Conservation (phyloP, 148 eudicot genomes). For the Chenopodium berlandieri region DNA sequence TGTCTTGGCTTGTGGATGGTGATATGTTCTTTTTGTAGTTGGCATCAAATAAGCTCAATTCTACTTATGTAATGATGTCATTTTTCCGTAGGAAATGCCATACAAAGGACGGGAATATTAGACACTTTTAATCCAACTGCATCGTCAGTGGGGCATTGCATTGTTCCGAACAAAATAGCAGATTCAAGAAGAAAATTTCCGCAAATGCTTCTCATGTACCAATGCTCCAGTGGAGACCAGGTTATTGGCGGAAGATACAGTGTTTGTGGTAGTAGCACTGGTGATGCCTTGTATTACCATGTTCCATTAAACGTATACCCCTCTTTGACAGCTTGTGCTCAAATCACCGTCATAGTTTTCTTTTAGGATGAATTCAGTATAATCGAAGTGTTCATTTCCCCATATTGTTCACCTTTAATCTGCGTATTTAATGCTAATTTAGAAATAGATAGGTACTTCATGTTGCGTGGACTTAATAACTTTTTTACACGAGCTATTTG, state of each 20-base stretch:
- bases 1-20: neutral
- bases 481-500: neutral
- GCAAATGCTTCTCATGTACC: slow-evolving; percentile 1
- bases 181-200: slow-evolving; percentile 13
- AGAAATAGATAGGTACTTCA: slow-evolving; percentile 10
- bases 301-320: slow-evolving; percentile 10
- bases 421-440: slow-evolving; percentile 22
- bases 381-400: slow-evolving; percentile 10
- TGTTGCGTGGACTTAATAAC: neutral
- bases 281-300: slow-evolving; percentile 15
- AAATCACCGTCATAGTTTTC: slow-evolving; percentile 9
- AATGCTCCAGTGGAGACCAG: slow-evolving; percentile 14
- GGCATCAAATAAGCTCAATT: neutral
- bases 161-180: slow-evolving; percentile 16
- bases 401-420: slow-evolving; percentile 2
- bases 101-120: slow-evolving; percentile 68
- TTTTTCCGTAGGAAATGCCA: slow-evolving; percentile 55
- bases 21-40: neutral
- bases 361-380: slow-evolving; percentile 15
- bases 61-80: neutral
- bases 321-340: slow-evolving; percentile 15
- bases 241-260: neutral
- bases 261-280: slow-evolving; percentile 9
- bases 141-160: slow-evolving; percentile 10
- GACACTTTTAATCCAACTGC: slow-evolving; percentile 20